Evolutionary conservation across 2,329 filamentous ascomycete genomes (phyloP).

Genomic region (Epichloe scottii): DNA sequence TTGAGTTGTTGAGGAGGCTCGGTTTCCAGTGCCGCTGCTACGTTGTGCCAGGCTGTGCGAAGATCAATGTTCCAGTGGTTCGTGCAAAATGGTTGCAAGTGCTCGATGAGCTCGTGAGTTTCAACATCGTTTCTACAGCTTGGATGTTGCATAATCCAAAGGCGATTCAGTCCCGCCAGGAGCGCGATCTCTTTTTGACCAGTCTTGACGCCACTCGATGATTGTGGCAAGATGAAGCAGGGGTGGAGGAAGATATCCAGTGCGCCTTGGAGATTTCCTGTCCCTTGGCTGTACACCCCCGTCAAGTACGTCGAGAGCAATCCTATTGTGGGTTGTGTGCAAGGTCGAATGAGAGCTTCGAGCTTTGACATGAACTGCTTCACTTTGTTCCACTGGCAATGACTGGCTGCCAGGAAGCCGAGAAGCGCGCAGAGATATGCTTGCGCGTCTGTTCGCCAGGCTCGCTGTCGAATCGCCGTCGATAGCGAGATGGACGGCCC

Average conservation of each 20-base stretch:
- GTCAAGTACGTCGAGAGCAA: constrained; percentile 57
- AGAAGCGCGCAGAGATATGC: constrained; percentile 61
- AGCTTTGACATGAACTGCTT: constrained; percentile 43
- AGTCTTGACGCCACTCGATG: constrained; percentile 30
- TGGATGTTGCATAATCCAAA: constrained; percentile 60
- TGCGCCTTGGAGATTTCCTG: constrained; percentile 58
- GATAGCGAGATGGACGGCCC: constrained; percentile 38
- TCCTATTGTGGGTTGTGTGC: constrained; percentile 27
- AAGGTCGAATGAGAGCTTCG: constrained; percentile 28
- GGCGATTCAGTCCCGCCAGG: constrained; percentile 52
- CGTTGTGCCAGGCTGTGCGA: constrained; percentile 62
- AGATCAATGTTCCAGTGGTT: constrained; percentile 64
- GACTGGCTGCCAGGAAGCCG: constrained; percentile 55
- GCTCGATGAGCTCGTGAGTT: constrained; percentile 48
- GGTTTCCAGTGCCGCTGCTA: constrained; percentile 54
- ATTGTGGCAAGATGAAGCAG: constrained; percentile 35
- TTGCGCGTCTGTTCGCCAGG: constrained; percentile 53
- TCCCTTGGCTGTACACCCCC: constrained; percentile 66
- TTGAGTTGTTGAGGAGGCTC: constrained; percentile 55
- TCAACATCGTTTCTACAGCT: constrained; percentile 42
- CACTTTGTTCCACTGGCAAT: constrained; percentile 57
- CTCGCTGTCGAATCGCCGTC: constrained; percentile 43
- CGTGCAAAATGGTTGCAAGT: constrained; percentile 54
- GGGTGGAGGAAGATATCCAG: constrained; percentile 52
- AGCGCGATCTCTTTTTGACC: constrained; percentile 52